Evolutionary conservation across 1,284 basidiomycete species (phyloP).

Genomic region (Laetiporus sulphureus): DNA sequence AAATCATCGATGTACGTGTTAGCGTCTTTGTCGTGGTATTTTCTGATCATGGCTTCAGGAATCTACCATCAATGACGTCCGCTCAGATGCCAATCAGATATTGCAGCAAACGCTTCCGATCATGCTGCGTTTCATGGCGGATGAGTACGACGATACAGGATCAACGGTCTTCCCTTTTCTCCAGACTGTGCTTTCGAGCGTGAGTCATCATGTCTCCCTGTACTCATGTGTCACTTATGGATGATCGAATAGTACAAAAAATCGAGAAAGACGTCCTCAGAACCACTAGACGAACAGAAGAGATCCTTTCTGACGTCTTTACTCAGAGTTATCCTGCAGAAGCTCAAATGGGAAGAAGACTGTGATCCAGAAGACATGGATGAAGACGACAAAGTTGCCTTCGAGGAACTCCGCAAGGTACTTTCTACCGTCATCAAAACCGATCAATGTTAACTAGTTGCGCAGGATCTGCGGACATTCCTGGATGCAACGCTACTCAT

Average conservation of each 20-base stretch:
- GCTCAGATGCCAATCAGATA: conserved; percentile 61
- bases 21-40: neutral
- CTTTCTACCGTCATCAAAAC: too few relatives aligned
- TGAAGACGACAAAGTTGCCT: conserved; percentile 83
- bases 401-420: conserved; percentile 84
- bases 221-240: neutral
- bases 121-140: conserved; percentile 85
- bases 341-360: conserved; percentile 90
- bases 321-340: conserved; percentile 76
- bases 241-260: conserved; percentile 63
- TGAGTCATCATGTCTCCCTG: conserved; percentile 34
- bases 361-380: conserved; percentile 80
- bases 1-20: conserved; percentile 71
- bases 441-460: too few relatives aligned
- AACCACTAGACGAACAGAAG: conserved; percentile 67
- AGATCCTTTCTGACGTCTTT: conserved; percentile 78
- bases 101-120: conserved; percentile 74
- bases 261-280: conserved; percentile 57
- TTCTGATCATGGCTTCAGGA: conserved; percentile 36
- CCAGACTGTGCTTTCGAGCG: conserved; percentile 66
- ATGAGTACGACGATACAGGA: conserved; percentile 84
- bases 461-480: conserved; percentile 74
- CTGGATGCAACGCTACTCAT: conserved; percentile 79
- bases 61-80: conserved; percentile 53
- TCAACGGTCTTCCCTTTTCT: conserved; percentile 81